Evolutionary conservation across 805 yeast species (phyloP).

Genomic region (Saccharomycopsis fibuligera): DNA sequence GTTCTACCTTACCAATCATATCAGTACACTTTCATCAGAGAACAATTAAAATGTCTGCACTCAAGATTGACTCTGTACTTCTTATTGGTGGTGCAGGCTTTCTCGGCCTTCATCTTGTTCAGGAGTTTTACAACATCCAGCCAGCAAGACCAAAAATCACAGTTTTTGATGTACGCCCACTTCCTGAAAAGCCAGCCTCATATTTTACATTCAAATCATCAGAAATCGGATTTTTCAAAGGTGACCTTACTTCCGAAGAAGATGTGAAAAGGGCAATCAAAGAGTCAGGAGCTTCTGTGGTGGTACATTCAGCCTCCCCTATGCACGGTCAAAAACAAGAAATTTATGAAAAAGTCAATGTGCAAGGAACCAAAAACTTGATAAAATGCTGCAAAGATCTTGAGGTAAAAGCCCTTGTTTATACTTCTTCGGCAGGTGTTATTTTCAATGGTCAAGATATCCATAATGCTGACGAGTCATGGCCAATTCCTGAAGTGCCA

Average conservation of each 20-base stretch:
- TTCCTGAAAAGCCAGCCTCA: constrained; percentile 64
- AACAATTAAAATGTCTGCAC: constrained; percentile 3
- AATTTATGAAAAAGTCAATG: constrained; percentile 84
- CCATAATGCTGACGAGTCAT: constrained; percentile 84
- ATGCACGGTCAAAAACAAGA: constrained; percentile 81
- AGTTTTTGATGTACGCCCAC: constrained; percentile 86
- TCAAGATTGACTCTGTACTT: constrained; percentile 41
- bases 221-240: constrained; percentile 58
- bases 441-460: constrained; percentile 93
- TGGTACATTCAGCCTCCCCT: constrained; percentile 96
- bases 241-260: constrained; percentile 72
- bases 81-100: constrained; percentile 96
- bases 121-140: constrained; percentile 62
- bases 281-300: constrained; percentile 55
- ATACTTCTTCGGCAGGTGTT: constrained; percentile 97
- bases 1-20: no score
- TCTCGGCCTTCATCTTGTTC: constrained; percentile 83
- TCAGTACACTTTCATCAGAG: no score
- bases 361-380: constrained; percentile 77
- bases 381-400: constrained; percentile 52
- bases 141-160: constrained; percentile 64
- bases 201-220: constrained; percentile 68
- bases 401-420: constrained; percentile 60
- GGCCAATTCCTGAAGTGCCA: constrained; percentile 87
- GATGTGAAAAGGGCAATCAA: constrained; percentile 63